These are phyloP conservation scores for Quercus wislizeni DNA, from an alignment of 306 rosid genomes.

Conservation along the genomic window DNA sequence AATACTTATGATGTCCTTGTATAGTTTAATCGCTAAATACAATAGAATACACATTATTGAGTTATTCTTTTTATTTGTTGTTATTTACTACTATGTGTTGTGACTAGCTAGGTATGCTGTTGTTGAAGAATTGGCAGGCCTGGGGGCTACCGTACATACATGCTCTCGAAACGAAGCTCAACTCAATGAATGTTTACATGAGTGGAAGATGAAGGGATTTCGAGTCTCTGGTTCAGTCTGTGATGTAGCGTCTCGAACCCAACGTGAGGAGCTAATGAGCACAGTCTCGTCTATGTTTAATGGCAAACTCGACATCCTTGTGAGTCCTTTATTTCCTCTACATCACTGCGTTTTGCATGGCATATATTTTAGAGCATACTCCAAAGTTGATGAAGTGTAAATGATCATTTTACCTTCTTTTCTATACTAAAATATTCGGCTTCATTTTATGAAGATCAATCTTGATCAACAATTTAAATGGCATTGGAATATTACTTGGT, in stretches of 20 bases:
- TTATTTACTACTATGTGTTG: not conserved
- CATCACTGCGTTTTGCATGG: too few relatives aligned
- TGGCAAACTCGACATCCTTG: conserved; percentile 27
- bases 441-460: too few relatives aligned
- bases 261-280: conserved; percentile 17
- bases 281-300: conserved; percentile 12
- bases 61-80: too few relatives aligned
- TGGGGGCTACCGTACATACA: conserved; percentile 29
- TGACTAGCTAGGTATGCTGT: not conserved
- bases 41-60: too few relatives aligned
- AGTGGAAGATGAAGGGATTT: conserved; percentile 26
- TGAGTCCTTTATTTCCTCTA: not conserved
- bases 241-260: not conserved
- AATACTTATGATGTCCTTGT: too few relatives aligned
- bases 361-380: too few relatives aligned
- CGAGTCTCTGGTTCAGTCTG: conserved; percentile 25
- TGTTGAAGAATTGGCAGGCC: conserved; percentile 33
- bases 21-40: too few relatives aligned
- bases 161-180: conserved; percentile 28
- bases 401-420: too few relatives aligned
- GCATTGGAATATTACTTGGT: too few relatives aligned
- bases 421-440: too few relatives aligned
- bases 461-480: too few relatives aligned
- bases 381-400: too few relatives aligned
- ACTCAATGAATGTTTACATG: conserved; percentile 19